Conservation (phyloP, 2,329 filamentous ascomycete species). For the Pezicula neosporulosa region DNA sequence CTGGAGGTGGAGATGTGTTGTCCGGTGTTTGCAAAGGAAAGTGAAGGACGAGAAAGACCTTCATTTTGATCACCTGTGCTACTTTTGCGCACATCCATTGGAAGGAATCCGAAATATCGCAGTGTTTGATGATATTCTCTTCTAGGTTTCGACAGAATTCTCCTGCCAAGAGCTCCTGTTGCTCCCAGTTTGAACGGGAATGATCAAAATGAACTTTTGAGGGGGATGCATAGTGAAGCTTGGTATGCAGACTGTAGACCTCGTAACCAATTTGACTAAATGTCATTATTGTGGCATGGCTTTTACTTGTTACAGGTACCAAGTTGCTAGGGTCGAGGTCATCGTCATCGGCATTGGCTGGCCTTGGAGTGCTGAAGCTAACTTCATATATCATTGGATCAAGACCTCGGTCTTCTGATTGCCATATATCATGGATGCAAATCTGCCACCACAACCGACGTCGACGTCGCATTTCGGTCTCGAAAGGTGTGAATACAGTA, state of each 20-base stretch:
- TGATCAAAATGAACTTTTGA: not conserved
- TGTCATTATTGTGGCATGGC: slow-evolving; percentile 40
- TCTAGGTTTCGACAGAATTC: not conserved
- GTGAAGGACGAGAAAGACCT: not conserved
- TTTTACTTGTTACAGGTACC: slow-evolving; percentile 32
- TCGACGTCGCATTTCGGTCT: slow-evolving; percentile 32
- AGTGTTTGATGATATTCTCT: not conserved
- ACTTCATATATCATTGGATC: slow-evolving; percentile 35
- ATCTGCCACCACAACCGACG: slow-evolving; percentile 48
- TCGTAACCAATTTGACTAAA: slow-evolving; percentile 28
- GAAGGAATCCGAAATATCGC: not conserved
- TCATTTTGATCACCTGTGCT: not conserved
- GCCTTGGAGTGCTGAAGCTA: slow-evolving; percentile 41
- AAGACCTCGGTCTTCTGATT: slow-evolving; percentile 48
- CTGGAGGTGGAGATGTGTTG: not conserved
- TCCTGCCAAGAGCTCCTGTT: not conserved
- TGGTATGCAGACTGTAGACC: slow-evolving; percentile 8
- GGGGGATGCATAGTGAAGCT: not conserved
- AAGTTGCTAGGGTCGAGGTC: slow-evolving; percentile 39
- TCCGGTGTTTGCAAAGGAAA: not conserved
- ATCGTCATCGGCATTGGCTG: slow-evolving; percentile 49
- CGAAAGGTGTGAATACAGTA: slow-evolving; percentile 30
- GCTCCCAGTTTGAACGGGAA: not conserved
- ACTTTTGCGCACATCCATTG: not conserved
- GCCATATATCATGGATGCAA: slow-evolving; percentile 51